Evolutionary conservation across 139 green algal species (phyloP).

Genomic region (Choricystis sp.): DNA sequence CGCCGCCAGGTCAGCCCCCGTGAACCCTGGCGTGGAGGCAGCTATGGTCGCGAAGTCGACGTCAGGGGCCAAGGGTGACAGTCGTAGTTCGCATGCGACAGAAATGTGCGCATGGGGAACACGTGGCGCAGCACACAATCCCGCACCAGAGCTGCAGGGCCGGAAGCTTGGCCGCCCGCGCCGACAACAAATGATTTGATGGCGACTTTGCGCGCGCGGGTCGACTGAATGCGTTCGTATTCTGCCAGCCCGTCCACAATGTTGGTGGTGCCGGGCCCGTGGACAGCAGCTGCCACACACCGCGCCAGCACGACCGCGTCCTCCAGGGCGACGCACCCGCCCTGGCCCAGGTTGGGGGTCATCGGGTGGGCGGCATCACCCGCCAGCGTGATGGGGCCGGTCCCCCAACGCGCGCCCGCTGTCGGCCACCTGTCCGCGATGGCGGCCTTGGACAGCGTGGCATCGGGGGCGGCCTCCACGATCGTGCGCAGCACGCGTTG

Average conservation of each 20-base stretch:
- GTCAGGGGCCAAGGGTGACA: slow-evolving; percentile 51
- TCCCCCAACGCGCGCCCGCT: neutral
- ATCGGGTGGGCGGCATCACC: neutral
- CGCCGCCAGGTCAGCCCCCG: slow-evolving; percentile 81
- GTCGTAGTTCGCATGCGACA: too few species aligned
- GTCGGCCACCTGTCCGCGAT: neutral
- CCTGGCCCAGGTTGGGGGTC: neutral
- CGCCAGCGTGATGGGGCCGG: neutral
- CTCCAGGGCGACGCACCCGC: neutral
- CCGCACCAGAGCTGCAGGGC: neutral
- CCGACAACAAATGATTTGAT: neutral
- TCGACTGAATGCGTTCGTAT: neutral
- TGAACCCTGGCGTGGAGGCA: slow-evolving; percentile 44
- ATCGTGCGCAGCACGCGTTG: neutral
- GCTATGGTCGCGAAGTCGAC: slow-evolving; percentile 44
- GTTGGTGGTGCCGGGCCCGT: neutral
- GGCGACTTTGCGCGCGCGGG: neutral
- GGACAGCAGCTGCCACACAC: neutral
- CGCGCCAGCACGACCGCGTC: neutral
- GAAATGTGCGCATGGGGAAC: too few species aligned
- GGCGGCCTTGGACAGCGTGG: neutral
- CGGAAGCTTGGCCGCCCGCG: neutral
- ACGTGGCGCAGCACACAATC: neutral
- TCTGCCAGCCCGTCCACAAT: neutral
- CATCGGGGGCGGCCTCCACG: neutral